A percentile compares a stretch with the other conserved stretches of the same genome.
Evolutionary conservation across 2,329 filamentous ascomycete species (phyloP).

Genomic region (Aspergillus fumigatus): DNA sequence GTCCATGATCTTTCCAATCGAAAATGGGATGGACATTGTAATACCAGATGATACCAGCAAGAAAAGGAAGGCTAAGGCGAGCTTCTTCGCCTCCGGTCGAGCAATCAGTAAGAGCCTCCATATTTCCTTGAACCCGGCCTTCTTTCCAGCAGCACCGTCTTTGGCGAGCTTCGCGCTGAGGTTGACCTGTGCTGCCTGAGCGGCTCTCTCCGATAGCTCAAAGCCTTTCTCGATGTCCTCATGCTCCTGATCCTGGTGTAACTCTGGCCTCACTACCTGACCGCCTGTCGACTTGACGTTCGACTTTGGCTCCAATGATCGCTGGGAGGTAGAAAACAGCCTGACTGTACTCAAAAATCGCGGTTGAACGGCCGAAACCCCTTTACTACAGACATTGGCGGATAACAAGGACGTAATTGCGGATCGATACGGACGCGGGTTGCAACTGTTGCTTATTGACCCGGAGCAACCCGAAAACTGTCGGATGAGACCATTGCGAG

Average conservation of each 20-base stretch:
- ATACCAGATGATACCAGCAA: constrained; percentile 85
- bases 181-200: constrained; percentile 83
- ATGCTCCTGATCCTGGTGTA: constrained; percentile 38
- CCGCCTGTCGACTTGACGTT: constrained; percentile 12
- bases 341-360: constrained; percentile 21
- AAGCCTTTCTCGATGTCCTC: constrained; percentile 60
- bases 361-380: constrained; percentile 10
- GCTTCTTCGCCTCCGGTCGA: constrained; percentile 72
- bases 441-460: constrained; percentile 16
- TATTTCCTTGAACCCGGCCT: constrained; percentile 68
- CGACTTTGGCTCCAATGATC: constrained; percentile 23
- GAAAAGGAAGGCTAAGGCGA: constrained; percentile 75
- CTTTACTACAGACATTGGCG: constrained; percentile 5
- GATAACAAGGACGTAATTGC: constrained; percentile 13
- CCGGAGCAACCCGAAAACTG: constrained; percentile 22
- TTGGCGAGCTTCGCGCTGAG: constrained; percentile 82
- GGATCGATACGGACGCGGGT: constrained; percentile 11
- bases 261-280: constrained; percentile 25
- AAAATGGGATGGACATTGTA: constrained; percentile 95
- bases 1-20: constrained; percentile 92
- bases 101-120: constrained; percentile 87
- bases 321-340: constrained; percentile 23
- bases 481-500: constrained; percentile 11
- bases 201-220: constrained; percentile 73
- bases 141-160: constrained; percentile 56